These are phyloP conservation scores for Suillus fuscotomentosus DNA, from an alignment of 768 basidiomycete species.

Conservation along the genomic window DNA sequence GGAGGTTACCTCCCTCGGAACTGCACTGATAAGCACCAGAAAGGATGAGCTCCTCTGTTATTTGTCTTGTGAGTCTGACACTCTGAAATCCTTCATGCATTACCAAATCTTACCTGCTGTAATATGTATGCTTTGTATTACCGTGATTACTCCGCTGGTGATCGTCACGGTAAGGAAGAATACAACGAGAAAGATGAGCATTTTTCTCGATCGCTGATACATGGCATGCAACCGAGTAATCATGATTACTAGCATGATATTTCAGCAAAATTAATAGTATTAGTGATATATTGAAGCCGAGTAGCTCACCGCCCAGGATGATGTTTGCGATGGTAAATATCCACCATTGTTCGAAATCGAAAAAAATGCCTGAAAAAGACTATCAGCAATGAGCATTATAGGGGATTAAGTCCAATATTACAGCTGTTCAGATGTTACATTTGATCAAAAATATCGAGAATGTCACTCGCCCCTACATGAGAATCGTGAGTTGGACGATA, in stretches of 20 bases:
- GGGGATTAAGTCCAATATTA: neutral
- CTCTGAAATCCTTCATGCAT: neutral
- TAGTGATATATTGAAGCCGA: too few species aligned
- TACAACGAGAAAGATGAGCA: neutral
- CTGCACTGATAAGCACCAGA: neutral
- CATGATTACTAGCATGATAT: neutral
- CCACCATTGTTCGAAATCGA: neutral
- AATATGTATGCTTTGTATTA: neutral
- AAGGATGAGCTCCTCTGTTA: neutral
- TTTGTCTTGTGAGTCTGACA: neutral
- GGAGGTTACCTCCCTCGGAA: rapidly evolving
- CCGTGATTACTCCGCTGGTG: neutral
- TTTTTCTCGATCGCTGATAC: neutral
- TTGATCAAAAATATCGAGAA: neutral
- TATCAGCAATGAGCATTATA: neutral
- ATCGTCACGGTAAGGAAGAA: neutral
- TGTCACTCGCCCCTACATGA: neutral
- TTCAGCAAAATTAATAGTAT: neutral
- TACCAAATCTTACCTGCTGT: neutral
- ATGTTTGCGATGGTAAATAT: neutral
- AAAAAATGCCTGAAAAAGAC: neutral
- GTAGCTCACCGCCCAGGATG: neutral
- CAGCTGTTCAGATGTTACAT: neutral
- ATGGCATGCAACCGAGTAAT: neutral
- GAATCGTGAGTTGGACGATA: neutral